A percentile compares a stretch with the other conserved stretches of the same genome.
Conservation (phyloP, 1,284 basidiomycete species). For the Trichosporon sp. region DNA sequence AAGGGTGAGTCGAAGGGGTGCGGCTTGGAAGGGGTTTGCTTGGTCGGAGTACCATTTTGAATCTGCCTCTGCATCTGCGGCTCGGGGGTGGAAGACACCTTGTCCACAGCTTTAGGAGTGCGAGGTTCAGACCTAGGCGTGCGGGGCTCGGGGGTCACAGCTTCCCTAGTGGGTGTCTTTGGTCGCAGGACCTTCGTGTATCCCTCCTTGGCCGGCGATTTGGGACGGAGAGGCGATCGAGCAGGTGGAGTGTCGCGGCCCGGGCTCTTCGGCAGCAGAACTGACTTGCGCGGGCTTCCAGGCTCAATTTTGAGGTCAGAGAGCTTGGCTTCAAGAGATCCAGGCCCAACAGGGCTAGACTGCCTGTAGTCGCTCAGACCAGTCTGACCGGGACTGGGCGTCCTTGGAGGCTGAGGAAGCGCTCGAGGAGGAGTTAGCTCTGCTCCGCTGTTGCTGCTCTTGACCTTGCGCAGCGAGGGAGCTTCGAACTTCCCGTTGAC, state of each 20-base stretch:
- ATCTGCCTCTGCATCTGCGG: background rate
- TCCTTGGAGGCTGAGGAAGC: background rate
- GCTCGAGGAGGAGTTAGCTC: background rate
- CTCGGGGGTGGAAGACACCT: background rate
- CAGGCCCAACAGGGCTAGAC: background rate
- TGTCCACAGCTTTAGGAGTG: background rate
- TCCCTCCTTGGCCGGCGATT: background rate
- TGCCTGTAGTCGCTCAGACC: background rate
- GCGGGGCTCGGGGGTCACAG: background rate
- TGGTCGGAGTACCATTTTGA: background rate
- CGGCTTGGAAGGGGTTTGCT: constrained; percentile 2
- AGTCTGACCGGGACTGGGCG: background rate
- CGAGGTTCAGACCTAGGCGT: background rate
- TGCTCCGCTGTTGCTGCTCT: constrained; percentile 5
- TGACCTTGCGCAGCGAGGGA: constrained; percentile 13
- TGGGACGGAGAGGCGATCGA: background rate
- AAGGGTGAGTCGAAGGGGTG: background rate
- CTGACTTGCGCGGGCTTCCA: background rate
- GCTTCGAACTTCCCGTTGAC: constrained; percentile 3
- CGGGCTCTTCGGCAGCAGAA: background rate
- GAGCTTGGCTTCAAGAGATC: background rate
- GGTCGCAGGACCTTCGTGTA: background rate
- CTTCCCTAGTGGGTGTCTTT: background rate
- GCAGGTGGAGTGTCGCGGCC: background rate
- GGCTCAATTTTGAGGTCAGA: background rate